Conservation (phyloP, 495 filamentous ascomycete species). For the Neurospora sp. region DNA sequence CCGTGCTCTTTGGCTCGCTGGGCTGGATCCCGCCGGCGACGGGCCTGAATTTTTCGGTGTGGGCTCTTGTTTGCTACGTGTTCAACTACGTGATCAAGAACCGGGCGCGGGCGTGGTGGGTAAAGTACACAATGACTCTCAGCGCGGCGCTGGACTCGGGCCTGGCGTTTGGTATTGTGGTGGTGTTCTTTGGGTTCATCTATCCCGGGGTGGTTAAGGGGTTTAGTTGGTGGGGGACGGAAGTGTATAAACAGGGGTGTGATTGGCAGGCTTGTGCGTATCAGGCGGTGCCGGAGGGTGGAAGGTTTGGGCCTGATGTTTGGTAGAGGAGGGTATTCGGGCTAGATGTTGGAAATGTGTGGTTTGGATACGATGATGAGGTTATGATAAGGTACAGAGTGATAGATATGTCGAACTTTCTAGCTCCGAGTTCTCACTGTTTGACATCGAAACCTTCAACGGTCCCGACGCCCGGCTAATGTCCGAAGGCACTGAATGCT, state of each 20-base stretch:
- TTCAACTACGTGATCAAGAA: conserved; percentile 69
- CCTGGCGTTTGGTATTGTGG: conserved; percentile 64
- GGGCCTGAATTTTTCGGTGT: conserved; percentile 73
- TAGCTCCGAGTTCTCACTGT: not conserved
- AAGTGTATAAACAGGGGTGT: conserved; percentile 55
- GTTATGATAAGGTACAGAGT: not conserved
- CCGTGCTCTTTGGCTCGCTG: conserved; percentile 62
- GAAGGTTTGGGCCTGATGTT: conserved; percentile 46
- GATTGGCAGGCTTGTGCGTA: conserved; percentile 58
- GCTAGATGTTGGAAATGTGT: not conserved
- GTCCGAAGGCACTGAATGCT: not conserved
- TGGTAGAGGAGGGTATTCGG: conserved; percentile 28
- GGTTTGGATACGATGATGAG: not conserved
- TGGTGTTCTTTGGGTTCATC: conserved; percentile 74
- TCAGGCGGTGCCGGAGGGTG: conserved; percentile 38
- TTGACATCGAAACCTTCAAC: not conserved
- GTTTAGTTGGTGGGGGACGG: conserved; percentile 69
- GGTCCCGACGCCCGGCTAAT: not conserved
- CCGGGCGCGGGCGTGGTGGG: conserved; percentile 65
- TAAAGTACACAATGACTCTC: conserved; percentile 82
- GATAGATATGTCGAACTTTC: not conserved
- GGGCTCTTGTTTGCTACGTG: conserved; percentile 69
- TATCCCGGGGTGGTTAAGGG: conserved; percentile 57
- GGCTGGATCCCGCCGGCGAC: conserved; percentile 81
- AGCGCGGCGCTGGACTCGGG: conserved; percentile 75